A percentile compares a stretch with the other conserved stretches of the same genome.
These are phyloP conservation scores for Auriculariales sp. DNA, from an alignment of 768 basidiomycete species.

Conservation along the genomic window DNA sequence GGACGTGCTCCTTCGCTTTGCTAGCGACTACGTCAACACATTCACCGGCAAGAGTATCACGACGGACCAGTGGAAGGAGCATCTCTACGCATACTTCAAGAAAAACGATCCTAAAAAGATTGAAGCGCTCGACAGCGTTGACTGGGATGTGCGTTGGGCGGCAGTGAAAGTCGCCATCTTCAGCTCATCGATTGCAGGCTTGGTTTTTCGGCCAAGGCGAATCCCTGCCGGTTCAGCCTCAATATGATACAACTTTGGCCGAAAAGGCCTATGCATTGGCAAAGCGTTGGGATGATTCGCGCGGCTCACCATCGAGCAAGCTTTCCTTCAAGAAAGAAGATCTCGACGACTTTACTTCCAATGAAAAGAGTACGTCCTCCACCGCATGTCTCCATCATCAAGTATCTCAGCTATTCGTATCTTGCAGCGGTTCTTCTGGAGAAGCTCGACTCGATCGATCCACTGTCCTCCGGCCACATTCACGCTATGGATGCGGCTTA, in stretches of 20 bases:
- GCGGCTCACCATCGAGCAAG: constrained; percentile 24
- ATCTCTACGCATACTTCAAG: constrained; percentile 58
- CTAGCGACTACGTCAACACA: constrained; percentile 65
- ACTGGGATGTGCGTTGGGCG: constrained; percentile 52
- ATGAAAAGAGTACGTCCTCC: constrained; percentile 50
- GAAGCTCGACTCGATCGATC: constrained; percentile 44
- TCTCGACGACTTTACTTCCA: constrained; percentile 48
- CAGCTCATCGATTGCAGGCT: constrained; percentile 34
- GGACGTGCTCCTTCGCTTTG: constrained; percentile 73
- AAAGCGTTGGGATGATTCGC: constrained; percentile 54
- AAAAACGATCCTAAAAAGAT: constrained; percentile 48
- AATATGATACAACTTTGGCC: constrained; percentile 63
- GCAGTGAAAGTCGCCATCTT: no score
- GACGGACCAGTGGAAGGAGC: constrained; percentile 69
- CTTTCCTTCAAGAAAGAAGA: constrained; percentile 47
- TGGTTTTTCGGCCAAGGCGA: constrained; percentile 77
- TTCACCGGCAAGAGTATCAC: constrained; percentile 76
- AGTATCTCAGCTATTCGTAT: not conserved
- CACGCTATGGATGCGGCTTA: constrained; percentile 40
- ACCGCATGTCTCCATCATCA: not conserved
- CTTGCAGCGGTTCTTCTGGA: constrained; percentile 69
- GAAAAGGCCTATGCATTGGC: constrained; percentile 58
- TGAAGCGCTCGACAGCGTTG: constrained; percentile 48
- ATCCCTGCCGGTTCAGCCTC: constrained; percentile 55
- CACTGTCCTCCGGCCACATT: constrained; percentile 48